These are phyloP conservation scores for Elaeis oleifera DNA, from an alignment of 202 grass and related monocot species.

Conservation along the genomic window DNA sequence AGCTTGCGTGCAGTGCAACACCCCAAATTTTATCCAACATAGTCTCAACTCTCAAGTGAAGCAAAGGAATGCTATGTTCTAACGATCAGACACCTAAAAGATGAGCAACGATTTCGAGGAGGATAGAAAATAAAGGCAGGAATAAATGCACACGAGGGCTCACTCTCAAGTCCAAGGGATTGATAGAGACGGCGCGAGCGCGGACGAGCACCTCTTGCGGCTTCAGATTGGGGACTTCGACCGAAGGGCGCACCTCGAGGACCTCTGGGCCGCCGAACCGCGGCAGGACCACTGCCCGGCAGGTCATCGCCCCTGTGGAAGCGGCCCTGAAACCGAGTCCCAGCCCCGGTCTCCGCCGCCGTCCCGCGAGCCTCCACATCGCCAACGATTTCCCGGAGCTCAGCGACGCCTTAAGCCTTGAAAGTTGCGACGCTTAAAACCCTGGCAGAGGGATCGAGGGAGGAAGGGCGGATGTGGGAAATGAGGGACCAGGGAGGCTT, in stretches of 20 bases:
- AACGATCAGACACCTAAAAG: no score
- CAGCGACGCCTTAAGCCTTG: background rate
- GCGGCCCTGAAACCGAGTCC: background rate
- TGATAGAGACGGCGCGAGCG: slow-evolving; percentile 79
- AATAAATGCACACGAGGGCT: slow-evolving; percentile 16
- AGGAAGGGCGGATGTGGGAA: background rate
- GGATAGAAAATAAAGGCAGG: no score
- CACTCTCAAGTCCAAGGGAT: slow-evolving; percentile 89
- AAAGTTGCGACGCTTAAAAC: background rate
- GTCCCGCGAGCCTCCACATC: slow-evolving; percentile 46
- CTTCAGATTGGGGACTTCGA: slow-evolving; percentile 78
- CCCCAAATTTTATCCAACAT: no score
- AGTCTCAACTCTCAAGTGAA: no score
- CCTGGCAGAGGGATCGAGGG: background rate
- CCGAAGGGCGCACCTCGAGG: slow-evolving; percentile 54
- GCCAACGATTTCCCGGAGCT: background rate
- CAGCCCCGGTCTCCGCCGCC: slow-evolving; percentile 18
- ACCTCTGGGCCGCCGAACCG: slow-evolving; percentile 84
- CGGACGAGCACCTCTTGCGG: slow-evolving; percentile 74
- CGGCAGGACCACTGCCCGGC: slow-evolving; percentile 67
- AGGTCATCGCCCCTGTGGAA: slow-evolving; percentile 40
- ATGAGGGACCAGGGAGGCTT: no score
- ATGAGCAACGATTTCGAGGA: no score
- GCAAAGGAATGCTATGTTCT: no score
- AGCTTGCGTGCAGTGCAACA: no score